Evolutionary conservation across 73 alveolate genomes (phyloP).

Genomic region (Paramecium caudatum): DNA sequence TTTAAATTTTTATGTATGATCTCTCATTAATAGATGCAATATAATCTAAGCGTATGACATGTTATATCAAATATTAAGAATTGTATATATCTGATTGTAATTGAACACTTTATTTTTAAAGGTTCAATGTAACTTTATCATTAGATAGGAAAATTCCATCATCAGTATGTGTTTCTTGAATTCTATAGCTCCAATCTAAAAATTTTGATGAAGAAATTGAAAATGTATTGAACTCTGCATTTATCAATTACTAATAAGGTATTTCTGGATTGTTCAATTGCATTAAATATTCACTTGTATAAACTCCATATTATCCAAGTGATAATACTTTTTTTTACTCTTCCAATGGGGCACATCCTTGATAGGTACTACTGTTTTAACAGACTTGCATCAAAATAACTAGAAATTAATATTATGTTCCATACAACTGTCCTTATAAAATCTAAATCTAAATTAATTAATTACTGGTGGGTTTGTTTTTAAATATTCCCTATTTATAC

Average conservation of each 20-base stretch:
- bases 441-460: neutral
- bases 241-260: slow-evolving; percentile 20
- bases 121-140: neutral
- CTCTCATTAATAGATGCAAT: neutral
- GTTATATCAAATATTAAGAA: neutral
- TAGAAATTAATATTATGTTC: neutral
- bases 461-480: neutral
- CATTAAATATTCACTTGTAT: slow-evolving; percentile 26
- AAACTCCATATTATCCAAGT: neutral
- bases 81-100: slow-evolving; percentile 24
- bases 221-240: neutral
- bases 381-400: neutral
- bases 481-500: neutral
- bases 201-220: neutral
- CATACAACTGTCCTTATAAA: neutral
- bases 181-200: neutral
- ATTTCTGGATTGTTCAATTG: neutral
- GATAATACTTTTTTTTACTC: neutral
- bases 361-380: neutral
- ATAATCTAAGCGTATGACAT: neutral
- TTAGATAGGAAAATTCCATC: neutral
- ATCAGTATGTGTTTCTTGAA: neutral
- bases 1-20: slow-evolving; percentile 1
- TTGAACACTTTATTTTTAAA: neutral
- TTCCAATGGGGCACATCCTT: neutral